Conservation (phyloP, 2,329 filamentous ascomycete species). For the Aspergillus piperis region DNA sequence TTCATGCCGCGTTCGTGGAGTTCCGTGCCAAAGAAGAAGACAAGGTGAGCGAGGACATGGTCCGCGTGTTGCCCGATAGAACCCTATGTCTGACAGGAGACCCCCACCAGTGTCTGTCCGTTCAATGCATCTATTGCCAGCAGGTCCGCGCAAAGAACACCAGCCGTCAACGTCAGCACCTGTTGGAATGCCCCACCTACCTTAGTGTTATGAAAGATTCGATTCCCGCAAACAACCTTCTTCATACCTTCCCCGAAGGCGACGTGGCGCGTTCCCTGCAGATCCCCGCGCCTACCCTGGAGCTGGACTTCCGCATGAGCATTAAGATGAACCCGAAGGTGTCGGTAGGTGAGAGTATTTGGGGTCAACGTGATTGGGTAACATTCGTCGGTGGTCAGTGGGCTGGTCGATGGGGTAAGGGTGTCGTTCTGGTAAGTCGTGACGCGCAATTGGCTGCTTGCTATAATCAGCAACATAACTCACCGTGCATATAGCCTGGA, state of each 20-base stretch:
- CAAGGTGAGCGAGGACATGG: slow-evolving; percentile 35
- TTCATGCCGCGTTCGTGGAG: slow-evolving; percentile 53
- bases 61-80: background rate
- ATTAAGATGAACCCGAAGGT: slow-evolving; percentile 55
- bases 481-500: slow-evolving; percentile 42
- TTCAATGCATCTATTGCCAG: slow-evolving; percentile 54
- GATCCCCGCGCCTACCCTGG: slow-evolving; percentile 50
- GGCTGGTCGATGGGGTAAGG: slow-evolving; percentile 56
- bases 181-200: slow-evolving; percentile 53
- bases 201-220: slow-evolving; percentile 56
- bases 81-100: slow-evolving; percentile 11
- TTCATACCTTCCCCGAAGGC: slow-evolving; percentile 53
- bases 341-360: slow-evolving; percentile 48
- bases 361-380: slow-evolving; percentile 55
- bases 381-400: slow-evolving; percentile 54
- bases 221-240: slow-evolving; percentile 53
- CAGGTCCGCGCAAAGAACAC: slow-evolving; percentile 54
- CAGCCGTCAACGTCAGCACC: slow-evolving; percentile 52
- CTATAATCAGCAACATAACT: slow-evolving; percentile 9
- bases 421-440: slow-evolving; percentile 50
- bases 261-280: slow-evolving; percentile 51
- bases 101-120: slow-evolving; percentile 45
- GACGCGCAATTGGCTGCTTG: background rate
- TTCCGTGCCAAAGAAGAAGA: slow-evolving; percentile 51
- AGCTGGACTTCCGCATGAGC: slow-evolving; percentile 56